Percentiles rank a stretch among this genome's conserved stretches.
These are phyloP conservation scores for Fusarium caatingaense DNA, from an alignment of 2,329 filamentous ascomycete species.

Conservation along the genomic window DNA sequence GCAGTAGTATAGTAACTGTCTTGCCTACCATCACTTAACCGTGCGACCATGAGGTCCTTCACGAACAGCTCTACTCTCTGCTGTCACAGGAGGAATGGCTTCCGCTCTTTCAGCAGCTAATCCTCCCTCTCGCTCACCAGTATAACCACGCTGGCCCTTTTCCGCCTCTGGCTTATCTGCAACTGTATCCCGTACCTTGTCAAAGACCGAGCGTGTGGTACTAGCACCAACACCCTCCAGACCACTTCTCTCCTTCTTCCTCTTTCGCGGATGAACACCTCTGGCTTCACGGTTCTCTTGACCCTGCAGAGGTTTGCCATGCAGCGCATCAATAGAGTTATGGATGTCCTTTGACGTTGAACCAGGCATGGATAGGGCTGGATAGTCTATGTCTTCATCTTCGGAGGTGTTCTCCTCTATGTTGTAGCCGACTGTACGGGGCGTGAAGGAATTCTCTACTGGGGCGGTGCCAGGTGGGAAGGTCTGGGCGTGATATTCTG, in stretches of 20 bases:
- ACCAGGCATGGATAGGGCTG: background rate
- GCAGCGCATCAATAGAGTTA: background rate
- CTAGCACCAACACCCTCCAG: background rate
- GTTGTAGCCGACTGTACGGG: background rate
- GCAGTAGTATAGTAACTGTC: background rate
- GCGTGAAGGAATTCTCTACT: background rate
- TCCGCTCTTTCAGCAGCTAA: slow-evolving; percentile 3
- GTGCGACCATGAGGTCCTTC: background rate
- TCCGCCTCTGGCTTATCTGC: slow-evolving; percentile 4
- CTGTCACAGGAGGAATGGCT: background rate
- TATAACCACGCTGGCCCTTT: slow-evolving; percentile 1
- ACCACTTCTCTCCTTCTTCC: slow-evolving; percentile 12
- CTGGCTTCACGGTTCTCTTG: slow-evolving; percentile 9
- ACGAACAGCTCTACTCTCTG: background rate
- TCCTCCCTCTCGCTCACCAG: background rate
- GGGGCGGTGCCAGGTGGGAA: background rate
- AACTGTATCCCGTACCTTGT: background rate
- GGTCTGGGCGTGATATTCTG: background rate
- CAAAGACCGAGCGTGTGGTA: background rate
- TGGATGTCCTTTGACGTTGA: slow-evolving; percentile 7
- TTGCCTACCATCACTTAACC: background rate
- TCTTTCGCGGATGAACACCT: slow-evolving; percentile 10
- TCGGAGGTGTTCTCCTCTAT: background rate
- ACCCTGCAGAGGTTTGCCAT: background rate
- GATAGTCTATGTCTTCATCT: background rate